phyloP scores from a whole-genome alignment of 2,329 filamentous ascomycete species.

The Beauveria scarabaeidicola region DNA sequence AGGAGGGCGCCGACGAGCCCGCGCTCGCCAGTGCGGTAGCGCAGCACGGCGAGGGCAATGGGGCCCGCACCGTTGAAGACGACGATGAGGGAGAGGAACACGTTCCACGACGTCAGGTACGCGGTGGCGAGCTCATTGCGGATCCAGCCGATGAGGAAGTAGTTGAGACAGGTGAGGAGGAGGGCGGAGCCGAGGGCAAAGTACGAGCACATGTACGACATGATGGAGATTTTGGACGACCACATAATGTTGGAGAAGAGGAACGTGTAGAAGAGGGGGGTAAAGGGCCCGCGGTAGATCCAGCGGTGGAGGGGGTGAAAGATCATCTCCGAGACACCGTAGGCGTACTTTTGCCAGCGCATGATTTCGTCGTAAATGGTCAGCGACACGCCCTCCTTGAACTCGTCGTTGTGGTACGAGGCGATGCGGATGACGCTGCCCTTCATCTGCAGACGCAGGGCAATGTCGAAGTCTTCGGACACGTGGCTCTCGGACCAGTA shows the following conservation, averaged over 20 bases:
- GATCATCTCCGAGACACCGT: constrained; percentile 62
- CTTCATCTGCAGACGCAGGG: constrained; percentile 59
- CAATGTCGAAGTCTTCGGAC: constrained; percentile 71
- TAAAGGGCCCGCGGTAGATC: constrained; percentile 55
- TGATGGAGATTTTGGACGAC: constrained; percentile 61
- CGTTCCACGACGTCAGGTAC: constrained; percentile 59
- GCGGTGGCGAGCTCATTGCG: constrained; percentile 58
- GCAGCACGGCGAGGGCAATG: constrained; percentile 50
- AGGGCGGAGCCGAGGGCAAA: constrained; percentile 62
- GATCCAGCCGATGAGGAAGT: constrained; percentile 64
- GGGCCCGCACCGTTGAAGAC: constrained; percentile 58
- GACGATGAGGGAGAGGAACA: constrained; percentile 54
- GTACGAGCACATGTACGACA: constrained; percentile 64
- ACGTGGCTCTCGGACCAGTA: constrained; percentile 72
- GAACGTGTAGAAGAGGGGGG: constrained; percentile 54
- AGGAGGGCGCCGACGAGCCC: constrained; percentile 32
- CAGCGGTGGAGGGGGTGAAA: constrained; percentile 60
- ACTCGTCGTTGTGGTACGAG: constrained; percentile 59
- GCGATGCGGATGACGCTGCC: constrained; percentile 62
- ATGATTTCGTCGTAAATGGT: constrained; percentile 66
- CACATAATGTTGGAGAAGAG: constrained; percentile 52
- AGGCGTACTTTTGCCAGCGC: constrained; percentile 67
- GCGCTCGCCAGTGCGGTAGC: constrained; percentile 51
- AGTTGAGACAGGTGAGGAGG: constrained; percentile 60
- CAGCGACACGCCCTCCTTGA: constrained; percentile 65